Percentiles rank a stretch among this genome's conserved stretches.
Evolutionary conservation across 1,139 yeast species (phyloP).

Genomic region (Yamadazyma triangularis): DNA sequence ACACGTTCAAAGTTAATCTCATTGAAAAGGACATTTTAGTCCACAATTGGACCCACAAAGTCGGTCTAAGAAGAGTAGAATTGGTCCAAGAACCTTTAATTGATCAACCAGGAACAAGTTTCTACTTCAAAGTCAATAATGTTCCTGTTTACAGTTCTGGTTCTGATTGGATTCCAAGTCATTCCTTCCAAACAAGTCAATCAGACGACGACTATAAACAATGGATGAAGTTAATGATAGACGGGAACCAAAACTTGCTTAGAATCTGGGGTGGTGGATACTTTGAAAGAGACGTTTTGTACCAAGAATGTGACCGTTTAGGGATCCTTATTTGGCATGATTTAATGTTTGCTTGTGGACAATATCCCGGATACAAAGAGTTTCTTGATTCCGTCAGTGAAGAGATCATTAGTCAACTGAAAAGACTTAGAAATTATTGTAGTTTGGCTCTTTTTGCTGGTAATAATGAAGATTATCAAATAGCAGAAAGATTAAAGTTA

Average conservation of each 20-base stretch:
- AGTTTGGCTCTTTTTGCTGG: slow-evolving; percentile 32
- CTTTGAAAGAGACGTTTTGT: slow-evolving; percentile 37
- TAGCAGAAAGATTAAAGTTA: slow-evolving; percentile 30
- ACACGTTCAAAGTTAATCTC: slow-evolving; percentile 16
- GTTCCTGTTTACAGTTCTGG: slow-evolving; percentile 34
- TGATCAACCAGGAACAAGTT: slow-evolving; percentile 28
- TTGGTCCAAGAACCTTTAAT: slow-evolving; percentile 29
- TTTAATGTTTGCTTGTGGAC: slow-evolving; percentile 51
- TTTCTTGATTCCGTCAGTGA: slow-evolving; percentile 24
- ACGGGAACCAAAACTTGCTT: slow-evolving; percentile 40
- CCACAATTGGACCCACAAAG: slow-evolving; percentile 5
- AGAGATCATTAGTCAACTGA: slow-evolving; percentile 32
- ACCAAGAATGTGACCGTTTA: slow-evolving; percentile 35
- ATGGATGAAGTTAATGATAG: slow-evolving; percentile 27
- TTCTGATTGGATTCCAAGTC: slow-evolving; percentile 47
- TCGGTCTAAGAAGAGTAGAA: slow-evolving; percentile 36
- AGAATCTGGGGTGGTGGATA: slow-evolving; percentile 49
- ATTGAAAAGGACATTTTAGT: slow-evolving; percentile 4
- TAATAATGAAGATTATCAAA: slow-evolving; percentile 44
- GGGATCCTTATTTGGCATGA: slow-evolving; percentile 49
- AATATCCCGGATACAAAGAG: slow-evolving; percentile 31
- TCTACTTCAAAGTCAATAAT: slow-evolving; percentile 37
- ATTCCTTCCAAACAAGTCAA: slow-evolving; percentile 29
- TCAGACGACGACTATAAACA: slow-evolving; percentile 25
- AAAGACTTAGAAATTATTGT: slow-evolving; percentile 30